phyloP scores from a whole-genome alignment of 768 basidiomycete species.

The Phaeolepiota aurea region DNA sequence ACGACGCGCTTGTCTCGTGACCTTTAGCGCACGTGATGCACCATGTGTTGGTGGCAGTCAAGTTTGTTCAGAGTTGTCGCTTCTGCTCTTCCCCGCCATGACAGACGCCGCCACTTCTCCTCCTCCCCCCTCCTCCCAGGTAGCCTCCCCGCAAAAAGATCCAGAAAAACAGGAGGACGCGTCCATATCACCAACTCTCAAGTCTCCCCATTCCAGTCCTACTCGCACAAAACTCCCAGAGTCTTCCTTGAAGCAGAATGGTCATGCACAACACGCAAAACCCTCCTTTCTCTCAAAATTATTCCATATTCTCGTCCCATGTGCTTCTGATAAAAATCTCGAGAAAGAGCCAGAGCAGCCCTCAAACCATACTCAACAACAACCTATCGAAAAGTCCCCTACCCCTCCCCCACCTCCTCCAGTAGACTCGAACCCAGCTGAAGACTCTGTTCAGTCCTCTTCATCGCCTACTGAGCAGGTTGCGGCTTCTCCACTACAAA shows the following conservation, averaged over 20 bases:
- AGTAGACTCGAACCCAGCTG: no score
- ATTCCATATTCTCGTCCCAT: slow-evolving; percentile 57
- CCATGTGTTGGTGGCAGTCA: no score
- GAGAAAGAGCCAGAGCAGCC: no score
- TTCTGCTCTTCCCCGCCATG: no score
- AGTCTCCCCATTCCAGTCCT: neutral
- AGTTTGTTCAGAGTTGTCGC: no score
- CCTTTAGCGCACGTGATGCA: neutral
- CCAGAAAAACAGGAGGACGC: slow-evolving; percentile 17
- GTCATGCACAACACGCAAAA: slow-evolving; percentile 18
- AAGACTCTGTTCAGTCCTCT: no score
- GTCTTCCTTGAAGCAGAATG: slow-evolving; percentile 9
- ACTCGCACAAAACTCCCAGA: neutral
- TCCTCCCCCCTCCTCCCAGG: neutral
- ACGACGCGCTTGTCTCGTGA: neutral
- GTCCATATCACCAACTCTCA: slow-evolving; percentile 15
- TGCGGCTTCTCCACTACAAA: neutral
- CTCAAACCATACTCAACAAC: slow-evolving; percentile 22
- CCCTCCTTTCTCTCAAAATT: slow-evolving; percentile 53
- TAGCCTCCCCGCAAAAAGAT: neutral
- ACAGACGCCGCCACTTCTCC: no score
- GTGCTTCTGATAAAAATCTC: slow-evolving; percentile 28
- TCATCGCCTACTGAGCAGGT: neutral
- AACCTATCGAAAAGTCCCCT: slow-evolving; percentile 33
- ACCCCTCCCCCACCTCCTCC: slow-evolving; percentile 11